phyloP scores from a whole-genome alignment of 2,329 filamentous ascomycete species.

The Fusarium ramigenum region DNA sequence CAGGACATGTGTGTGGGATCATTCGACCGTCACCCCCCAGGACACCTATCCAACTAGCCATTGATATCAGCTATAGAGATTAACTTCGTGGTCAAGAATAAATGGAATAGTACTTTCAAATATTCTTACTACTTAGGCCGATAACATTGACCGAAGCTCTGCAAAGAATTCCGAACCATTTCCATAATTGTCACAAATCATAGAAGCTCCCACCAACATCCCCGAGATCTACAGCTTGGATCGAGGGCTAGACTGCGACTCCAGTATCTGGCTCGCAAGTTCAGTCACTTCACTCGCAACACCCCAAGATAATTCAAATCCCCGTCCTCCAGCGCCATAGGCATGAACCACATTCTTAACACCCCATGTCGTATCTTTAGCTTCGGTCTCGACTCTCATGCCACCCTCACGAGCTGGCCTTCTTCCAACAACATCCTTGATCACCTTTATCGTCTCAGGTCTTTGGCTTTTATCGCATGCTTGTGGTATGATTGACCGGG shows the following conservation, averaged over 20 bases:
- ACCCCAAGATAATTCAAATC: slow-evolving; percentile 69
- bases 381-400: slow-evolving; percentile 52
- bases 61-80: not conserved
- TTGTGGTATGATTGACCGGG: slow-evolving; percentile 22
- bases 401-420: slow-evolving; percentile 57
- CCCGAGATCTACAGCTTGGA: slow-evolving; percentile 11
- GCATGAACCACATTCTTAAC: slow-evolving; percentile 57
- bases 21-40: no score
- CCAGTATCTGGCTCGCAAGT: slow-evolving; percentile 21
- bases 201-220: not conserved
- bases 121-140: not conserved
- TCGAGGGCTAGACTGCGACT: not conserved
- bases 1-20: no score
- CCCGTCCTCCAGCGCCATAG: slow-evolving; percentile 69
- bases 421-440: slow-evolving; percentile 57
- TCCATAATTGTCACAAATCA: not conserved
- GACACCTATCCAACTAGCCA: no score
- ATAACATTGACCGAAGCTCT: not conserved
- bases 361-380: slow-evolving; percentile 1
- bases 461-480: not conserved
- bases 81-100: not conserved
- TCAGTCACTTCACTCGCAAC: slow-evolving; percentile 59
- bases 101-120: fast-evolving
- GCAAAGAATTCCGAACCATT: not conserved
- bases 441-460: slow-evolving; percentile 40